Conservation (phyloP, 2,329 filamentous ascomycete species). For the Hymenoscyphus albidus region DNA sequence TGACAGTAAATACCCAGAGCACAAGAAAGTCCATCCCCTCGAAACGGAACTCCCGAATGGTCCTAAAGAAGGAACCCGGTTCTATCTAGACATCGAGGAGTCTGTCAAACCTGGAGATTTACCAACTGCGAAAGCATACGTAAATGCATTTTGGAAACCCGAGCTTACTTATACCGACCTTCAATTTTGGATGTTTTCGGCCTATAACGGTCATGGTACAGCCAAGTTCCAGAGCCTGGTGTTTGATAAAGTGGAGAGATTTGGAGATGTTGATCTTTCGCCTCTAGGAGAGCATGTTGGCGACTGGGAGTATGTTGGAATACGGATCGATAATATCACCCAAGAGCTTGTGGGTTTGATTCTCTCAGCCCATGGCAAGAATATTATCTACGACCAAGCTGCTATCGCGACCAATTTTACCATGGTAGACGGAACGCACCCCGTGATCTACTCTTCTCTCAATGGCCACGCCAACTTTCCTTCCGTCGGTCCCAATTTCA, state of each 20-base stretch:
- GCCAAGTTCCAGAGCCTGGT: conserved; percentile 18
- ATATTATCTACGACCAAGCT: conserved; percentile 18
- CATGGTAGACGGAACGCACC: conserved; percentile 20
- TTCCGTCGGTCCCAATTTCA: conserved; percentile 19
- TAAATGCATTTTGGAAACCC: conserved; percentile 23
- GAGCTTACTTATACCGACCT: conserved; percentile 22
- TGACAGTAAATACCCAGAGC: conserved; percentile 16
- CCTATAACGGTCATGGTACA: conserved; percentile 25
- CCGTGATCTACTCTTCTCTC: conserved; percentile 23
- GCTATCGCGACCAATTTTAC: conserved; percentile 15
- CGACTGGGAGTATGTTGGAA: conserved; percentile 25
- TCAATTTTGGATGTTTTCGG: conserved; percentile 27
- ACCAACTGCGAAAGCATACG: conserved; percentile 22
- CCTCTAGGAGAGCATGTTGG: conserved; percentile 25
- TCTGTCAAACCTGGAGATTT: conserved; percentile 21
- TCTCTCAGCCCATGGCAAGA: conserved; percentile 22
- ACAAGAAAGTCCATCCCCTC: conserved; percentile 22
- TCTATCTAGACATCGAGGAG: conserved; percentile 22
- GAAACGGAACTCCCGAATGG: conserved; percentile 19
- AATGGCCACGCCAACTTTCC: conserved; percentile 28
- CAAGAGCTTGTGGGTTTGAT: conserved; percentile 24
- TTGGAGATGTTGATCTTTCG: conserved; percentile 20
- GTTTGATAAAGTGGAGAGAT: conserved; percentile 16
- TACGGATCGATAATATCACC: conserved; percentile 22
- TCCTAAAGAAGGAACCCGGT: conserved; percentile 22